Conservation (phyloP, 805 yeast species). For the Candida qinlingensis region DNA sequence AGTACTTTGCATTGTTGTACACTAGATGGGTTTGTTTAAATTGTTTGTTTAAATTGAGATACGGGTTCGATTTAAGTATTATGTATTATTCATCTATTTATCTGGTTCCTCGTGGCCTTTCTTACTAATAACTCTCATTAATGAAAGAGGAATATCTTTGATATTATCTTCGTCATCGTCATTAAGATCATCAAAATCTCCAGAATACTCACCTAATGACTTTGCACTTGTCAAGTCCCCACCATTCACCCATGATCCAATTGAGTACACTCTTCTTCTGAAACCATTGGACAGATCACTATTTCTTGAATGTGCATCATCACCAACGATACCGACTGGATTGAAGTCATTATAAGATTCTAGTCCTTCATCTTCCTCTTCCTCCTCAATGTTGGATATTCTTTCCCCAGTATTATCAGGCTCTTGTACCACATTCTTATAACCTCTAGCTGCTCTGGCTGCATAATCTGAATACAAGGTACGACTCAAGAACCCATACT, state of each 20-base stretch:
- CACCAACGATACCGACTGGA: conserved; percentile 7
- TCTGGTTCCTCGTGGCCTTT: conserved; percentile 8
- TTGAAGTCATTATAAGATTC: neutral
- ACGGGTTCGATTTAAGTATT: neutral
- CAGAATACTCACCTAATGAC: conserved; percentile 23
- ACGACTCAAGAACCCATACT: conserved; percentile 46
- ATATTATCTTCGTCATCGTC: conserved; percentile 17
- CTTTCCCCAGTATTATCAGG: conserved; percentile 9
- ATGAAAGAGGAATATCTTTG: conserved; percentile 30
- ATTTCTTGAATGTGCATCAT: neutral
- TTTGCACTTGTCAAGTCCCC: conserved; percentile 16
- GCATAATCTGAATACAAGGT: conserved; percentile 40
- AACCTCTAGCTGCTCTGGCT: conserved; percentile 34
- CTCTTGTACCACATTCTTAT: conserved; percentile 12
- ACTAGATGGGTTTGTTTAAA: neutral
- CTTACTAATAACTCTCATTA: conserved; percentile 31
- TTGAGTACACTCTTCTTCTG: conserved; percentile 31
- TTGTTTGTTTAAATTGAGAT: neutral
- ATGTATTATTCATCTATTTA: neutral
- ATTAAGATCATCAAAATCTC: conserved; percentile 8
- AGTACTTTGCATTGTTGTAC: neutral
- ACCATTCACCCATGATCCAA: conserved; percentile 28
- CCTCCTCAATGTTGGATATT: neutral
- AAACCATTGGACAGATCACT: conserved; percentile 24
- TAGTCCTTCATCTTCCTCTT: neutral